Base-by-base conservation (phyloP, 805 yeast species). In the Saturnispora dispora region DNA sequence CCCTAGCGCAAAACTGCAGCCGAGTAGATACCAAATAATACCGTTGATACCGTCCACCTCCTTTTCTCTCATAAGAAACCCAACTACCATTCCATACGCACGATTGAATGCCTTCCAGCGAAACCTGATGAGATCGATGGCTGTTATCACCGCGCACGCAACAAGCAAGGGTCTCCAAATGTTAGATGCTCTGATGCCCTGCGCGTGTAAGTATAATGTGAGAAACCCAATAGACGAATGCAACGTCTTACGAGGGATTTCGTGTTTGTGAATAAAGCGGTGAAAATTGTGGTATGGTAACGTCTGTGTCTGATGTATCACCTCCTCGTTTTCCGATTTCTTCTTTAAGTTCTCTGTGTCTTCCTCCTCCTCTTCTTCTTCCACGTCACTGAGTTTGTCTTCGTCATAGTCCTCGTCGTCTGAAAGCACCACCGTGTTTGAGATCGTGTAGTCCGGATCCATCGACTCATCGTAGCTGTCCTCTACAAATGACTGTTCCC, bases 191-290 rank as follows among this genome's bases (percentile, higher is more conserved):
- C 77, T 75, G 10, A 75, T 70, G 9, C 90, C 89, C 41, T 67
- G 62, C 0, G 85, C 75, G 65, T 89, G 91, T 33, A 88, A 69
- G 59, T 76, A 83, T 39, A 93, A 67, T 2, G 97, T 83, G 42
- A 90, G 58, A 56, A 89, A 76, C 0, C 97, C 99, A 46, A 90
- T 88, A 1, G 93, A 84, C 8, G 91, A 85, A 65, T 93, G 99
- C 53, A 93, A 79, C 3, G 78, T 69, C 66, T 93, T 93, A 61
- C 99, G 78, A 4, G 96, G 95, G 17, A 93, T 71, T 67, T 93
- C 99, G 63, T 93, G 89, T 61, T 85, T 85, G 52, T 66, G 71
- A 23, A 67, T 56, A 36, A 67, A 56, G 25, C 57, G 53, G 27
- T 58, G 58, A 50, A 67, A 67, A n/a, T 55, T 58, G 52, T 67